These are phyloP conservation scores for Pseudonitzschia delicatissima DNA, from an alignment of 108 stramenopile genomes.

Conservation along the genomic window DNA sequence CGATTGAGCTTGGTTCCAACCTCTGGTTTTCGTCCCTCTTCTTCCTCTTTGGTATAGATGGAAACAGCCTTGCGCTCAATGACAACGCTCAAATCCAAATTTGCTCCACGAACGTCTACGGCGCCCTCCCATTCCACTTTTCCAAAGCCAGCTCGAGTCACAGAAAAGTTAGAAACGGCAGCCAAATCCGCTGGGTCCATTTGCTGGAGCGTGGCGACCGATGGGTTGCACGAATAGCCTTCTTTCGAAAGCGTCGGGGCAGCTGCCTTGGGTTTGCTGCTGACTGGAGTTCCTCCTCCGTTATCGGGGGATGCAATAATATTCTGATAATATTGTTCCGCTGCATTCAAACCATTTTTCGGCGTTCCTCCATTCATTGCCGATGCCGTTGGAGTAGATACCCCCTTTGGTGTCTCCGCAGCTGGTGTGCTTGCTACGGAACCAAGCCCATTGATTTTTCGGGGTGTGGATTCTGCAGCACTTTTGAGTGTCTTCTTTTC, in stretches of 20 bases:
- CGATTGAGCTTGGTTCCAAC: conserved; percentile 86
- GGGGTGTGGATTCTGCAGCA: neutral
- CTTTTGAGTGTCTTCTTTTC: neutral
- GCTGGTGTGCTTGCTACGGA: neutral
- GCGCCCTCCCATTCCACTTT: conserved; percentile 91
- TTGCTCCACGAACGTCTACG: conserved; percentile 85
- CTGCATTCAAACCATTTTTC: conserved; percentile 13
- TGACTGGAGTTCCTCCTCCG: neutral
- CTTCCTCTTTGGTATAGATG: conserved; percentile 84
- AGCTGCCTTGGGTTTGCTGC: neutral
- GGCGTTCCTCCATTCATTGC: neutral
- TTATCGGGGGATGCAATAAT: conserved; percentile 40
- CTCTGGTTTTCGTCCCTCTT: conserved; percentile 65
- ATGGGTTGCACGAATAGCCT: conserved; percentile 82
- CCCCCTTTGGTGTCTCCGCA: neutral
- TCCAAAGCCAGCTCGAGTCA: conserved; percentile 70
- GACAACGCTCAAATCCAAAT: conserved; percentile 72
- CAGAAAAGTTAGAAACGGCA: conserved; percentile 73
- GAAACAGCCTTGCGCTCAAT: conserved; percentile 84
- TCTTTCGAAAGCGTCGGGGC: conserved; percentile 74
- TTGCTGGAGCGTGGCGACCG: conserved; percentile 47
- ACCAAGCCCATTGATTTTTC: neutral
- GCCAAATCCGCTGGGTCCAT: conserved; percentile 90
- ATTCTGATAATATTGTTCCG: conserved; percentile 64
- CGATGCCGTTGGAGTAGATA: conserved; percentile 1